phyloP scores from a whole-genome alignment of 1,284 basidiomycete species.

The Cutaneotrichosporon sp. region DNA sequence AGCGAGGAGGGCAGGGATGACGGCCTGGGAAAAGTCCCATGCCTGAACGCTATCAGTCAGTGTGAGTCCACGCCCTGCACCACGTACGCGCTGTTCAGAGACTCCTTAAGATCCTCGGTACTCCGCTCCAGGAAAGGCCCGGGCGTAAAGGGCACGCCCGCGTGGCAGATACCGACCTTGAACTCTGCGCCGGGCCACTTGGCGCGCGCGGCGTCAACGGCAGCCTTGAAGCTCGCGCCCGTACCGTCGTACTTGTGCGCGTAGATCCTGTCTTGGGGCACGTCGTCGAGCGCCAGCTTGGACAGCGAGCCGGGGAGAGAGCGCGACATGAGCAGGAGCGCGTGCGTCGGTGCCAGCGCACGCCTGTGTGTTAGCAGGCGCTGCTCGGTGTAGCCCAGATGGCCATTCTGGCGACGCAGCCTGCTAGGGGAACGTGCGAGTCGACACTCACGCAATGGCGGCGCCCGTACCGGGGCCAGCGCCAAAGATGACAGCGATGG shows the following conservation, averaged over 20 bases:
- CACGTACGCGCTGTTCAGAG: constrained; percentile 36
- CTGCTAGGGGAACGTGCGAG: not conserved
- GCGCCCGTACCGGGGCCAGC: constrained; percentile 40
- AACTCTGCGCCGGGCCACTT: constrained; percentile 34
- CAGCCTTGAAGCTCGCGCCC: constrained; percentile 22
- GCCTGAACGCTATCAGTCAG: constrained; percentile 9
- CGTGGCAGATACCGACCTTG: constrained; percentile 43
- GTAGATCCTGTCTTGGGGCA: constrained; percentile 24
- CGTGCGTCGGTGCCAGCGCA: constrained; percentile 37
- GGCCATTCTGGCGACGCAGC: not conserved
- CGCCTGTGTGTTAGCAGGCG: constrained; percentile 15
- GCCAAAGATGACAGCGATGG: constrained; percentile 39
- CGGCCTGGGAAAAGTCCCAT: constrained; percentile 33
- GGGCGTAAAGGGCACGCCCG: constrained; percentile 26
- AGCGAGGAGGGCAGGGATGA: constrained; percentile 34
- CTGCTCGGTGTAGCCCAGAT: too few relatives aligned
- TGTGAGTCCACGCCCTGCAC: not conserved
- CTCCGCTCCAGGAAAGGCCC: constrained; percentile 34
- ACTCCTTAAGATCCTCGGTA: constrained; percentile 26
- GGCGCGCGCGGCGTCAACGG: constrained; percentile 26
- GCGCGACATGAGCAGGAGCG: constrained; percentile 42
- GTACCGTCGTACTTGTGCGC: constrained; percentile 32
- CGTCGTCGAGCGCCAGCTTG: constrained; percentile 23
- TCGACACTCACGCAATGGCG: constrained; percentile 22
- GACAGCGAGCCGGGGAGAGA: constrained; percentile 36